Conservation (phyloP, 2,329 filamentous ascomycete genomes). For the Botrytis paeoniae region DNA sequence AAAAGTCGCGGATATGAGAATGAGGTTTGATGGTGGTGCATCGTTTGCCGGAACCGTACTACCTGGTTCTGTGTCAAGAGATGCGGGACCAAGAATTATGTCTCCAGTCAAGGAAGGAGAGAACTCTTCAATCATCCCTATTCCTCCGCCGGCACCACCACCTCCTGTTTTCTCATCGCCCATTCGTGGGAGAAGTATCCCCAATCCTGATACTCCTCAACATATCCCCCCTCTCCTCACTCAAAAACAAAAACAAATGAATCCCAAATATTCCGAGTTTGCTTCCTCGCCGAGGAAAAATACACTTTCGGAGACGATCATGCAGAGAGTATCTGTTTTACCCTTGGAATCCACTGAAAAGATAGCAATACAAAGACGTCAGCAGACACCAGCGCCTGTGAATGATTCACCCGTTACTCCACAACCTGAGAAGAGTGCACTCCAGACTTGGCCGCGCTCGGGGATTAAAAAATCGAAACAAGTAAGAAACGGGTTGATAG, state of each 20-base stretch:
- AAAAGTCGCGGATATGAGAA: constrained; percentile 32
- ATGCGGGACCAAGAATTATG: not conserved
- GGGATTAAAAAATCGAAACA: not conserved
- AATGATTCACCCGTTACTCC: not conserved
- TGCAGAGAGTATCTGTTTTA: not conserved
- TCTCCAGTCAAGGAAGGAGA: not conserved
- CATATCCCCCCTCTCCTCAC: not conserved
- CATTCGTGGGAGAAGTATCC: not conserved
- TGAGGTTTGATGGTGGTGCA: constrained; percentile 27
- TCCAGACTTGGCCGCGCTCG: constrained; percentile 6
- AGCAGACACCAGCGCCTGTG: not conserved
- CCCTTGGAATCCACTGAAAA: not conserved
- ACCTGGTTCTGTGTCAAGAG: not conserved
- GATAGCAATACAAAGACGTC: not conserved
- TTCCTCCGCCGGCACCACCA: not conserved
- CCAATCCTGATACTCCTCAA: not conserved
- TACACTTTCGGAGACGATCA: not conserved
- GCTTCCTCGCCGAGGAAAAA: not conserved
- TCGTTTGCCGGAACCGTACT: constrained; percentile 5
- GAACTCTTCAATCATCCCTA: not conserved
- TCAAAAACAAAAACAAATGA: not conserved
- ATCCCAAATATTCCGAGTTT: not conserved
- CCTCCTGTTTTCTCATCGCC: not conserved
- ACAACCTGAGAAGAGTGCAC: not conserved
- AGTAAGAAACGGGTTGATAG: constrained; percentile 26